Base-by-base conservation (phyloP, 192 early-diverging fungal species). In the Oehlia diaphana region DNA sequence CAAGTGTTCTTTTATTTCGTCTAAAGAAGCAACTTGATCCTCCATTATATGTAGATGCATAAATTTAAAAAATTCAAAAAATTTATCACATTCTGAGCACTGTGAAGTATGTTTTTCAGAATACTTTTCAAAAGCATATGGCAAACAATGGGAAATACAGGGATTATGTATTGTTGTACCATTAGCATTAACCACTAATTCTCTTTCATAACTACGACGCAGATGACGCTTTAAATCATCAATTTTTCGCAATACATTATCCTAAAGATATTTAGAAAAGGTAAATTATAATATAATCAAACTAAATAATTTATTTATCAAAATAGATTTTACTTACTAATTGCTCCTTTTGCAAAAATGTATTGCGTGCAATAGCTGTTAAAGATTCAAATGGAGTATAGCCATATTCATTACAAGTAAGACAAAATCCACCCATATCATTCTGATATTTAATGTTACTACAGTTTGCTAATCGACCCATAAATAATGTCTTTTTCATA, bases 51-150 rank as follows among this genome's bases (percentile, higher is more conserved):
- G 16, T 53, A 53, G 3, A 0, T 53, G 4, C 50, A 53, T 53
- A 19, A 53, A 53, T 19, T 53, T 28, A 73, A 66, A 65, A 65
- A 65, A 65, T 65, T 66, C 31, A 66, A 66, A 66, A 66, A 66
- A 66, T 66, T 28, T 28, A 66, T 31, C 9, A 66, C 65, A 66
- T 3, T 66, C 14, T 66, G 3, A 66, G 9, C 5, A 31, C 9
- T 1, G 13, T 66, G 31, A 66, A 2, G 16, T 31, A 66, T 66
- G 19, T 4, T 16, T 31, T 66, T 66, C 3, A 1, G 0, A 33
- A 33, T 14, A 66, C 1, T 66, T 66, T 66, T 4, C 19, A 66
- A 66, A 66, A 0, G 26, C 65, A 66, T 31, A 66, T 66, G 23
- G 65, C 9, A 66, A 28, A 66, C 65, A 66, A 28, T 66, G 19